These are phyloP conservation scores for Aspergillus sparsus DNA, from an alignment of 495 filamentous ascomycete species.

Conservation along the genomic window DNA sequence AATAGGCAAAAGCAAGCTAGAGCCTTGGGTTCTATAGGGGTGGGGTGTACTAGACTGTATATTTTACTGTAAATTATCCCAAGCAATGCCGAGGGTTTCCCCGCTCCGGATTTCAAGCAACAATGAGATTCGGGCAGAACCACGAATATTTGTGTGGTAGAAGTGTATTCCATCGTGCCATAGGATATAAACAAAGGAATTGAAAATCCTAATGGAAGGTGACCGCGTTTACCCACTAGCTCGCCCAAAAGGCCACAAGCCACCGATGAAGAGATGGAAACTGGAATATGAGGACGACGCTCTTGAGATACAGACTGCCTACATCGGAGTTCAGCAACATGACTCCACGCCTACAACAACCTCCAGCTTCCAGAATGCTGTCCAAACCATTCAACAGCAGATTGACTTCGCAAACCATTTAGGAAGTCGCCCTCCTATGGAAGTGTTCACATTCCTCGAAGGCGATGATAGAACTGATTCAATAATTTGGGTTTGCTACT, in stretches of 20 bases:
- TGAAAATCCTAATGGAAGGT: neutral
- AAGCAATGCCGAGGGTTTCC: no score
- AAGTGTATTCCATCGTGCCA: neutral
- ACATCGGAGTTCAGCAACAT: slow-evolving; percentile 24
- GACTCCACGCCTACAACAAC: neutral
- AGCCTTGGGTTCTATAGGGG: no score
- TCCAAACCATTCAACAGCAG: slow-evolving; percentile 11
- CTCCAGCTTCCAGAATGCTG: neutral
- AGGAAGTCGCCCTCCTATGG: slow-evolving; percentile 2
- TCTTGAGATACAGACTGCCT: slow-evolving; percentile 22
- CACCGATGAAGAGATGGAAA: slow-evolving; percentile 19
- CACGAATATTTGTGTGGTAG: no score
- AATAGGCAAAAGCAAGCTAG: no score
- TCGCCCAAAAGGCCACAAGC: slow-evolving; percentile 16
- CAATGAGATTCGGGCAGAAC: no score
- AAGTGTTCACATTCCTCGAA: slow-evolving; percentile 21
- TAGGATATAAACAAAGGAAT: no score
- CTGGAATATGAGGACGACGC: slow-evolving; percentile 9
- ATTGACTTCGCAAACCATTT: neutral
- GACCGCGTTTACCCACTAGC: slow-evolving; percentile 11
- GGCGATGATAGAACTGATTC: slow-evolving; percentile 16
- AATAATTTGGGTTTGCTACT: slow-evolving; percentile 27
- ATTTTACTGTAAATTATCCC: no score
- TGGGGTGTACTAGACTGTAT: no score
- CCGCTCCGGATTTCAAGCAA: neutral